Conservation (phyloP, 2,329 filamentous ascomycete genomes). For the Helminthosporium solani region DNA sequence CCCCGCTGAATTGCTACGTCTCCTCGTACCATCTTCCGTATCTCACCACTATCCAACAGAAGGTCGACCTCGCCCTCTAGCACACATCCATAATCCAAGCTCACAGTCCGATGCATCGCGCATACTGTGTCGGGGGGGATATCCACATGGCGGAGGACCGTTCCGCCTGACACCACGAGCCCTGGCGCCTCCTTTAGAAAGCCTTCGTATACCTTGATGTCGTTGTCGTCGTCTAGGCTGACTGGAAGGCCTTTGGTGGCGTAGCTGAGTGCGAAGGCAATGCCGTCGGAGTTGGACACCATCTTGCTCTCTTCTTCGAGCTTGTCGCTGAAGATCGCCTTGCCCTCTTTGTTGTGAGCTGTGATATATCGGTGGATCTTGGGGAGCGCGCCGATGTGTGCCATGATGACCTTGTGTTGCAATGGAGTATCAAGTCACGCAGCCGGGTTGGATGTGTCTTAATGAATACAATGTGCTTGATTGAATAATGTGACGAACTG, state of each 20-base stretch:
- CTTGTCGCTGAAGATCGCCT: conserved; percentile 40
- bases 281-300: conserved; percentile 45
- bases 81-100: conserved; percentile 43
- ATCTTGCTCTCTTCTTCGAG: conserved; percentile 40
- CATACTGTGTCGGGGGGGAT: conserved; percentile 37
- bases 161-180: conserved; percentile 50
- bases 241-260: conserved; percentile 52
- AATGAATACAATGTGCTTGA: too few species aligned
- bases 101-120: conserved; percentile 46
- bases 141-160: conserved; percentile 48
- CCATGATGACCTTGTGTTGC: conserved; percentile 23
- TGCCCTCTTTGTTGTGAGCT: conserved; percentile 36
- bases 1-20: conserved; percentile 43
- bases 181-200: conserved; percentile 51
- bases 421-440: too few species aligned
- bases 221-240: conserved; percentile 47
- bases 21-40: conserved; percentile 38
- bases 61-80: conserved; percentile 43
- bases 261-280: conserved; percentile 53
- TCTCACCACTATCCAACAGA: conserved; percentile 43
- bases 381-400: conserved; percentile 33
- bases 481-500: too few species aligned
- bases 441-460: too few species aligned
- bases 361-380: conserved; percentile 42
- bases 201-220: conserved; percentile 49